Base-by-base conservation (phyloP, 2,329 filamentous ascomycete genomes). In the Ophidiomyces ophidiicola region DNA sequence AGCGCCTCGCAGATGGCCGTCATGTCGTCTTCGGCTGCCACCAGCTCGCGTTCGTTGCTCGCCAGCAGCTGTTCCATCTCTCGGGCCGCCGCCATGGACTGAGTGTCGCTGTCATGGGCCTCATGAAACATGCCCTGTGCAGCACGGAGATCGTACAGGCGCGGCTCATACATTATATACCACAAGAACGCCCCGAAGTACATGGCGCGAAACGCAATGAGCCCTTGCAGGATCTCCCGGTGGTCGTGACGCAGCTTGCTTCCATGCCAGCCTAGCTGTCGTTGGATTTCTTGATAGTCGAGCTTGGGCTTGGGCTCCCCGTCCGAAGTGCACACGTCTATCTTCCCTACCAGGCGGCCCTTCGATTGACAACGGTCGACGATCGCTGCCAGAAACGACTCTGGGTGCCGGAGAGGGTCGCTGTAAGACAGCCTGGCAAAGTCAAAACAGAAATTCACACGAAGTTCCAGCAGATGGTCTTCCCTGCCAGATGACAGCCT, bases 101-200 rank as follows among this genome's bases (percentile, higher is more conserved):
- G n/a, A n/a, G n/a, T n/a, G n/a, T n/a, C n/a, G n/a, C n/a, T n/a
- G n/a, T n/a, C n/a, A n/a, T n/a, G n/a, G n/a, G n/a, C n/a, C n/a
- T n/a, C n/a, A n/a, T n/a, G n/a, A n/a, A n/a, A n/a, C n/a, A n/a
- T n/a, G n/a, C n/a, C n/a, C n/a, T n/a, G n/a, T 10, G 19, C 30
- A 4, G 30, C 15, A 11, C 15, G 14, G 7, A 20, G 5, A 11
- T 32, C 30, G 30, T 19, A 3, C 5, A 19, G 3, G 8, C 10
- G 14, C 7, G 30, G 14, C 19, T 7, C 15, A 4, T 8, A n/a
- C 5, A 32, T n/a, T 8, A 32, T 7, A 8, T 19, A 18, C 21
- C 12, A 19, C 5, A 32, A 18, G 30, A 32, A 32, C 7, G 30
- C 30, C 14, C 15, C 30, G n/a, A 32, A 32, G 30, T 32, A 32